A percentile compares a stretch with the other conserved stretches of the same genome.
Conservation (phyloP, 2,329 filamentous ascomycete species). For the Delphinella strobiligena region DNA sequence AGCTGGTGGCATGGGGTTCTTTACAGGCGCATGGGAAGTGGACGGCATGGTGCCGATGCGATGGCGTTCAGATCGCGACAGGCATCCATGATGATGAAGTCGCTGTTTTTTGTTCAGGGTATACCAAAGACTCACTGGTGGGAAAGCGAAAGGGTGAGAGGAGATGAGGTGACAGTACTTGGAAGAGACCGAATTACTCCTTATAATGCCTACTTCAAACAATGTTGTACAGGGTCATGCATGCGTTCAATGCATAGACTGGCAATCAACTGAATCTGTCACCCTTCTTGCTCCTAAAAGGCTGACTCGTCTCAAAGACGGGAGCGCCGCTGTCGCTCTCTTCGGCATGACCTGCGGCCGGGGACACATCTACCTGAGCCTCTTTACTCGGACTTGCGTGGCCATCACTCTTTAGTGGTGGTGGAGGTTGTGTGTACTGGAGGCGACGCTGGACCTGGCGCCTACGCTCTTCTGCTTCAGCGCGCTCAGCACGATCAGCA, state of each 20-base stretch:
- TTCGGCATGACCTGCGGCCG: conserved; percentile 67
- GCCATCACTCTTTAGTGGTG: conserved; percentile 5
- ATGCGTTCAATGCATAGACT: too few relatives aligned
- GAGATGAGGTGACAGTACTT: not conserved
- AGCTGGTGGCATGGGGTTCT: too few relatives aligned
- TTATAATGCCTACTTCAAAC: not conserved
- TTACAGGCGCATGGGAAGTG: not conserved
- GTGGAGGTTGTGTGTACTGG: conserved; percentile 6
- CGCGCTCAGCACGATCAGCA: conserved; percentile 64
- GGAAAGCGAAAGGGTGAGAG: not conserved
- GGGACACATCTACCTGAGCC: conserved; percentile 67
- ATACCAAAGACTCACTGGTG: not conserved
- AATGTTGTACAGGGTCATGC: too few relatives aligned
- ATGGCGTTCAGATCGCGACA: not conserved
- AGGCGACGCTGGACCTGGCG: conserved; percentile 13
- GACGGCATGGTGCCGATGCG: not conserved
- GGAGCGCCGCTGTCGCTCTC: conserved; percentile 65
- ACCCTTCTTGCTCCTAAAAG: conserved; percentile 69
- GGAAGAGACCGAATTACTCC: not conserved
- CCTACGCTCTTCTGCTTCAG: conserved; percentile 57
- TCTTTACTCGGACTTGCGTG: conserved; percentile 57
- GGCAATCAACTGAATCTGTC: conserved; percentile 56
- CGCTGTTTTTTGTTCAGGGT: not conserved
- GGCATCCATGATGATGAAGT: too few relatives aligned
- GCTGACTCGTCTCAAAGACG: conserved; percentile 76